phyloP scores from a whole-genome alignment of 2,329 filamentous ascomycete species.

The Diplodia sapinea region DNA sequence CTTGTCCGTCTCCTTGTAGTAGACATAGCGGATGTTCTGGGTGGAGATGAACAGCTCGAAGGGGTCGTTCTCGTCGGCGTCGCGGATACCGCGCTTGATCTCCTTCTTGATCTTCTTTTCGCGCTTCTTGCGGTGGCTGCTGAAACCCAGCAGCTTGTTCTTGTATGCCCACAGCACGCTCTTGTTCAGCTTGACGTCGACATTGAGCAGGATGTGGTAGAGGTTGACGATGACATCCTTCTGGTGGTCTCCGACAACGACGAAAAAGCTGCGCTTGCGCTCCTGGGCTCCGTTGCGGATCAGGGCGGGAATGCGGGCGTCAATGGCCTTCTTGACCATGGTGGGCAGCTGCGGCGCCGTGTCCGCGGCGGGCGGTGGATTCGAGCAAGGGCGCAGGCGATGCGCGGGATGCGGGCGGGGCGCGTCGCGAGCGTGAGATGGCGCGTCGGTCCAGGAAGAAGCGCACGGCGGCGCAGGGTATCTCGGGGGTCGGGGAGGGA shows the following conservation, averaged over 20 bases:
- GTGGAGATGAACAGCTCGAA: slow-evolving; percentile 97
- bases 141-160: slow-evolving; percentile 94
- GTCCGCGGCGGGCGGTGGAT: slow-evolving; percentile 22
- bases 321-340: slow-evolving; percentile 36
- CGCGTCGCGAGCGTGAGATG: background rate
- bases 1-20: slow-evolving; percentile 99
- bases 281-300: slow-evolving; percentile 60
- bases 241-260: slow-evolving; percentile 89
- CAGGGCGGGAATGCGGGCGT: slow-evolving; percentile 49
- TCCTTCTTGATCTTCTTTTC: slow-evolving; percentile 99
- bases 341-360: slow-evolving; percentile 25
- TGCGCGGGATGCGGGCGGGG: background rate
- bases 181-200: slow-evolving; percentile 93
- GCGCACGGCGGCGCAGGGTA: background rate
- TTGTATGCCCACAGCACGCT: slow-evolving; percentile 98
- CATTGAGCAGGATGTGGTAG: slow-evolving; percentile 89
- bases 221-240: slow-evolving; percentile 97
- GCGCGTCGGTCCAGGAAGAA: background rate
- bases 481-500: background rate
- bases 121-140: slow-evolving; percentile 93
- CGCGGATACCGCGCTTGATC: slow-evolving; percentile 90
- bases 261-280: slow-evolving; percentile 98
- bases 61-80: slow-evolving; percentile 89
- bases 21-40: slow-evolving; percentile 97
- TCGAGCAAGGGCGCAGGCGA: background rate